Evolutionary conservation across 1,284 basidiomycete species (phyloP), one percentile per base, ranked within the genome.

Genomic region (Coniferiporia sulphurascens): DNA sequence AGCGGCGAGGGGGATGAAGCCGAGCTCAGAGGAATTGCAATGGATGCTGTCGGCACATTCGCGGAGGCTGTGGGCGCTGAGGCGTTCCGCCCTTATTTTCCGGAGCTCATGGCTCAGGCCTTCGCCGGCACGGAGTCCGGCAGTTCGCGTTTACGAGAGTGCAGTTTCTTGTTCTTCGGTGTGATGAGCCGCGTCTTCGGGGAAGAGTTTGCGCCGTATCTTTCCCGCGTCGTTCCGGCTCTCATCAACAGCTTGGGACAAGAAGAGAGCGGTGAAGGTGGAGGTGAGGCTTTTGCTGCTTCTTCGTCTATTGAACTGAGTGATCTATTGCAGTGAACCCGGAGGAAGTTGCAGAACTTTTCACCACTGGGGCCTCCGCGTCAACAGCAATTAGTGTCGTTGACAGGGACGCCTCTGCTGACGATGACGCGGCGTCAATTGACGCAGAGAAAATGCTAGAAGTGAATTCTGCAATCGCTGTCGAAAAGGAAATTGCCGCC

Each of bases 401-500:
- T 49, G 82, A 81, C 63, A 74, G 70, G 17, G 84, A 86, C 63
- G 81, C 81, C 32, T 81, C 80, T 65, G 76, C 79, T 48, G 83
- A 85, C 56, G 75, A 86, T 55, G 93, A 96, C 65, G 77, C 92
- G 61, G 93, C 95, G 65, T 92, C 96, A 64, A 73, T 93, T 64
- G 89, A 95, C 66, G 76, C 93, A 48, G 92, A 91, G 68, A 90
- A 89, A 70, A 75, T 89, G 69, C 82, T 95, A 68, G 93, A 95
- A 64, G 93, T 96, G 65, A 98, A 95, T 79, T 94, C 91, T 67
- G 95, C 95, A 49, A 90, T 99, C 65, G 96, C 95, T 56, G 94
- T 99, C 60, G 97, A 99, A 80, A 99, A 99, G 77, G 97, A 99
- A 78, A 97, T 98, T 60, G 96, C 97, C 5, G 94, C 95, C 43